These are phyloP conservation scores for Termitomyces sp. DNA, from an alignment of 768 basidiomycete genomes.

Conservation along the genomic window DNA sequence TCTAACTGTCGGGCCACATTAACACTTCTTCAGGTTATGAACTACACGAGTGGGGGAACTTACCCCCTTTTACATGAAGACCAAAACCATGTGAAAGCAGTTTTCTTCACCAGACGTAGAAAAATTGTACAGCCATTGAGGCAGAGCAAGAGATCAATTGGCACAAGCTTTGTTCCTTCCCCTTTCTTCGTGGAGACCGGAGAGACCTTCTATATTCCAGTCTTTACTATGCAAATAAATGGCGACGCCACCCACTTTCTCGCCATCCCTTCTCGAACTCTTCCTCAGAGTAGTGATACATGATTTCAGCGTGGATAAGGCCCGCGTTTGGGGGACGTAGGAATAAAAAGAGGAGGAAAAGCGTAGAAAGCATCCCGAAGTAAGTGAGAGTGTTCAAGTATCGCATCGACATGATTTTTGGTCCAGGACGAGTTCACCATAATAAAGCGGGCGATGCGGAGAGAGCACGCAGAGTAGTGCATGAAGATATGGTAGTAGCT, in stretches of 20 bases:
- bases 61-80: no score
- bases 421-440: constrained; percentile 99
- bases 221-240: neutral
- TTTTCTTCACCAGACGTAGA: no score
- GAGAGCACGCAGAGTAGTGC: constrained; percentile 72
- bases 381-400: constrained; percentile 56
- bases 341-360: constrained; percentile 39
- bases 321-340: constrained; percentile 22
- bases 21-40: no score
- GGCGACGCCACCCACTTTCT: constrained; percentile 50
- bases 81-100: no score
- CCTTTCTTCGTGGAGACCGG: no score
- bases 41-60: no score
- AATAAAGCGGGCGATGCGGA: constrained; percentile 70
- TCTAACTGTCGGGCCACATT: no score
- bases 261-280: constrained; percentile 81
- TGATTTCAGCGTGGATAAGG: constrained; percentile 39
- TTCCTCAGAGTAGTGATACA: constrained; percentile 78
- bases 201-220: no score
- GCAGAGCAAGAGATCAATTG: no score
- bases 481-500: constrained; percentile 92
- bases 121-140: no score
- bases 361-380: constrained; percentile 45
- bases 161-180: no score
- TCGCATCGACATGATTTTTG: constrained; percentile 72